These are phyloP conservation scores for Leccinum subrobustum DNA, from an alignment of 1,284 basidiomycete genomes.

Conservation along the genomic window DNA sequence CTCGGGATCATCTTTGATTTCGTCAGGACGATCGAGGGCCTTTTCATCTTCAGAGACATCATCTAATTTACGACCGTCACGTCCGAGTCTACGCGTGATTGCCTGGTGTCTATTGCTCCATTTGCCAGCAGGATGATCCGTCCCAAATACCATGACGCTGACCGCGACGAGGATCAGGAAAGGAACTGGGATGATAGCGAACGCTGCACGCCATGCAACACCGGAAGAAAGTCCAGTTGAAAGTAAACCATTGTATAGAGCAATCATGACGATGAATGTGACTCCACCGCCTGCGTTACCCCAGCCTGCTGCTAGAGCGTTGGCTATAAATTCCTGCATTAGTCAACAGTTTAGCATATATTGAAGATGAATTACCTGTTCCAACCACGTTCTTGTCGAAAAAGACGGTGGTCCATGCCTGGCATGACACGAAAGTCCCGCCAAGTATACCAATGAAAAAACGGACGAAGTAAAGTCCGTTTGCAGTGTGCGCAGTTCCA, in stretches of 20 bases:
- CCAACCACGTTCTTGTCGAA: constrained; percentile 64
- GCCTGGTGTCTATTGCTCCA: constrained; percentile 55
- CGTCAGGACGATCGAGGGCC: not conserved
- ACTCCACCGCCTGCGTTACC: constrained; percentile 53
- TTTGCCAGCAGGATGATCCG: constrained; percentile 59
- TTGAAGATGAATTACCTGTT: constrained; percentile 25
- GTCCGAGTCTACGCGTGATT: constrained; percentile 13
- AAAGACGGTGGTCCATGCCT: constrained; percentile 60
- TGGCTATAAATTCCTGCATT: constrained; percentile 30
- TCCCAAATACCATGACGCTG: constrained; percentile 49
- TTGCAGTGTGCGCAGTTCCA: constrained; percentile 46
- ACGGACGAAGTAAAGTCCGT: constrained; percentile 42
- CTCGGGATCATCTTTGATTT: constrained; percentile 9
- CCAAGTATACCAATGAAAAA: constrained; percentile 50
- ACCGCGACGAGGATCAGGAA: constrained; percentile 47
- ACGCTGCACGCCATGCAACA: constrained; percentile 57
- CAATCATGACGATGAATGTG: constrained; percentile 62
- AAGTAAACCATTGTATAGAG: constrained; percentile 47
- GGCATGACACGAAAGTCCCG: constrained; percentile 57
- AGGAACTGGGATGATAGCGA: constrained; percentile 60
- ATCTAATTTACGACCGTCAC: not conserved
- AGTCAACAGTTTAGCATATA: not conserved
- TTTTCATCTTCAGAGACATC: not conserved
- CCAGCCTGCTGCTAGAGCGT: constrained; percentile 53
- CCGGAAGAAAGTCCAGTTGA: constrained; percentile 42